Evolutionary conservation across 208 protist species (phyloP).

Genomic region (Tritrichomonas musculus): DNA sequence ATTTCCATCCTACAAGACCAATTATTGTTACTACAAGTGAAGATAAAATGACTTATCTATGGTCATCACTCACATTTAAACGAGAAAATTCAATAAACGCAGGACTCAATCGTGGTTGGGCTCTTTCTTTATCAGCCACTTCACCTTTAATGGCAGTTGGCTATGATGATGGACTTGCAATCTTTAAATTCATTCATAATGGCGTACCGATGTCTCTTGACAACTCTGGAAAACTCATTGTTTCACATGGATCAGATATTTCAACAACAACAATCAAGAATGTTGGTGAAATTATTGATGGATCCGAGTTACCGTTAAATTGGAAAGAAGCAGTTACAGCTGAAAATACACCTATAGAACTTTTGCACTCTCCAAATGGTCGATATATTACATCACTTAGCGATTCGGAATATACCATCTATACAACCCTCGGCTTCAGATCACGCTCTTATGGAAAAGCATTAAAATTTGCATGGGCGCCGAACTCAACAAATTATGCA

Average conservation of each 20-base stretch:
- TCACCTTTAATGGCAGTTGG: constrained; percentile 71
- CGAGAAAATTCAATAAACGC: constrained; percentile 84
- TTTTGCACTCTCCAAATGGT: constrained; percentile 1
- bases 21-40: constrained; percentile 86
- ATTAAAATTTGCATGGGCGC: not conserved
- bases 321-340: not conserved
- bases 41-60: constrained; percentile 72
- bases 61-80: constrained; percentile 84
- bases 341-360: not conserved
- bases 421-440: not conserved
- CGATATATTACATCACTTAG: not conserved
- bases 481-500: not conserved
- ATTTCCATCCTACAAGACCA: constrained; percentile 90
- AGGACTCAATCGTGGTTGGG: constrained; percentile 80
- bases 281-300: not conserved
- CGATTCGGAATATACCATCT: not conserved
- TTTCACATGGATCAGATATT: not conserved
- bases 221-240: not conserved
- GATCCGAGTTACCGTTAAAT: not conserved
- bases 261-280: not conserved
- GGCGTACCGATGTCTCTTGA: constrained; percentile 5
- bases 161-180: constrained; percentile 57
- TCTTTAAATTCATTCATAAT: not conserved
- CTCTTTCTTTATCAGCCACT: constrained; percentile 60
- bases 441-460: not conserved